Evolutionary conservation across 2,329 filamentous ascomycete species (phyloP).

Genomic region (Cercospora zeina): DNA sequence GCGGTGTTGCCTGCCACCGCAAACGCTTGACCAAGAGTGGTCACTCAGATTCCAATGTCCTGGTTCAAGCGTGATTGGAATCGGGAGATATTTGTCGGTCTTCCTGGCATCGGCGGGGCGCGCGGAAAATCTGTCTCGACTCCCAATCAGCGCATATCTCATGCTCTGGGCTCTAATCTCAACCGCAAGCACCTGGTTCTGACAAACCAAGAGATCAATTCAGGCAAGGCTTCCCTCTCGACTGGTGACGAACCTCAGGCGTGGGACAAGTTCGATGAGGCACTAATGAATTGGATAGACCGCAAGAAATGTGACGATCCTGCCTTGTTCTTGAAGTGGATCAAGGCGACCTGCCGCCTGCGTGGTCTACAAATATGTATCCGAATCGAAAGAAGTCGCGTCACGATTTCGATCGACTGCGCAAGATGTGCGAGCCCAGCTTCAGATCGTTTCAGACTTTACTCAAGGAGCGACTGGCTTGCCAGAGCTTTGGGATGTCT

Average conservation of each 20-base stretch:
- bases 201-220: not conserved
- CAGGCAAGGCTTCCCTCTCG: not conserved
- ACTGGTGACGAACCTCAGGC: too few relatives aligned
- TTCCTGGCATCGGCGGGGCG: not conserved
- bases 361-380: conserved; percentile 1
- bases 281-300: not conserved
- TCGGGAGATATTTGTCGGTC: not conserved
- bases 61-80: not conserved
- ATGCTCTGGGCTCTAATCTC: not conserved
- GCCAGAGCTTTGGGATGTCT: conserved; percentile 7
- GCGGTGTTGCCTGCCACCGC: not conserved
- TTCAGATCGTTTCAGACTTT: not conserved
- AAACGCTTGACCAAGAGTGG: too few relatives aligned
- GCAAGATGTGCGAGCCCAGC: not conserved
- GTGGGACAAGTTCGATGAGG: not conserved
- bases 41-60: not conserved
- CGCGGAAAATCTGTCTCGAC: not conserved
- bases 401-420: not conserved
- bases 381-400: not conserved
- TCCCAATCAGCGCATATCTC: conserved; percentile 3
- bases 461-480: not conserved
- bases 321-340: not conserved
- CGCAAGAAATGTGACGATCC: conserved; percentile 1
- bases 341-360: conserved; percentile 6
- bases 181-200: conserved; percentile 7